These are phyloP conservation scores for Penicillium cinerascens DNA, from an alignment of 495 filamentous ascomycete species.

Conservation along the genomic window DNA sequence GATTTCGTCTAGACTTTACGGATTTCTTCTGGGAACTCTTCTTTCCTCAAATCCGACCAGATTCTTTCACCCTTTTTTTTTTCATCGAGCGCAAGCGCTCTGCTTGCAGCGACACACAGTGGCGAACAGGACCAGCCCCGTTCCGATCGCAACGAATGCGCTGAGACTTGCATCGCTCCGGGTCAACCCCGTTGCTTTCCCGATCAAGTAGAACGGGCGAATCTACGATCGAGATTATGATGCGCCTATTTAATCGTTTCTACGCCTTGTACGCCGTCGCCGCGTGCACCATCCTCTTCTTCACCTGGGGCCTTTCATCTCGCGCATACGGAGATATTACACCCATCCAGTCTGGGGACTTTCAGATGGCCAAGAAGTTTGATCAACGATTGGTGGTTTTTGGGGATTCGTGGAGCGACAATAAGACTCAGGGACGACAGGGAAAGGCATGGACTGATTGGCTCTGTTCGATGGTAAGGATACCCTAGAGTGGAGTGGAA, in stretches of 20 bases:
- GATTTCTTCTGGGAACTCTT: background rate
- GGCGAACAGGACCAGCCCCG: background rate
- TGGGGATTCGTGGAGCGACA: slow-evolving; percentile 50
- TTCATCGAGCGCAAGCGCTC: background rate
- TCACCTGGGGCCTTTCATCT: slow-evolving; percentile 32
- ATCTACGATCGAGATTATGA: slow-evolving; percentile 3
- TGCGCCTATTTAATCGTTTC: slow-evolving; percentile 35
- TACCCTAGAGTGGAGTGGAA: background rate
- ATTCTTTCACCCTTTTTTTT: background rate
- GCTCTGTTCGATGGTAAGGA: slow-evolving; percentile 41
- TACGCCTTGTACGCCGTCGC: slow-evolving; percentile 32
- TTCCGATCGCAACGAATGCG: background rate
- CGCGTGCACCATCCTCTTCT: slow-evolving; percentile 32
- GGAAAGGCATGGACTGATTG: slow-evolving; percentile 45
- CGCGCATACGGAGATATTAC: slow-evolving; percentile 25
- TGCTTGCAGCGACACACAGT: background rate
- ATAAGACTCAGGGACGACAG: slow-evolving; percentile 33
- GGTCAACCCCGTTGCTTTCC: background rate
- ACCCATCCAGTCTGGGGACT: slow-evolving; percentile 14
- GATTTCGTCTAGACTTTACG: background rate
- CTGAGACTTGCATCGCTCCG: background rate
- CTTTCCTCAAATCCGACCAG: background rate
- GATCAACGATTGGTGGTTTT: slow-evolving; percentile 44
- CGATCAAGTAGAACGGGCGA: background rate
- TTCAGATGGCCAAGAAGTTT: slow-evolving; percentile 23